These are phyloP conservation scores for Nicotiana benthamiana DNA, from an alignment of 257 asterid genomes.

Conservation along the genomic window DNA sequence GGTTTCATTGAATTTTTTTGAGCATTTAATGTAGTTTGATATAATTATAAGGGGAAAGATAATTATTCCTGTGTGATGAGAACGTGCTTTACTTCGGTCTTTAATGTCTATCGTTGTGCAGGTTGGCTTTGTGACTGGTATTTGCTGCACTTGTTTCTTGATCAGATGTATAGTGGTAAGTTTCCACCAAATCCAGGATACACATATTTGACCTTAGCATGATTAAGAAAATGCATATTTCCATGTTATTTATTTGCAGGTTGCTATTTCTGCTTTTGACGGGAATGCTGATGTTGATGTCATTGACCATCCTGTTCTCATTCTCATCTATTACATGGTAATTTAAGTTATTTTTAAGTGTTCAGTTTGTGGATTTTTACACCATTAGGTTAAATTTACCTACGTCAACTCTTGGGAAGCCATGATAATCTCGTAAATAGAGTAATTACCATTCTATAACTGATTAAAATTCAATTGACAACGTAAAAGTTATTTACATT, in stretches of 20 bases:
- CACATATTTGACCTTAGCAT: background rate
- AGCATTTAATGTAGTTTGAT: background rate
- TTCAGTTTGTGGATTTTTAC: no score
- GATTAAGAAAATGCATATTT: background rate
- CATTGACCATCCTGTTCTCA: slow-evolving; percentile 27
- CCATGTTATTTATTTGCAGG: slow-evolving; percentile 9
- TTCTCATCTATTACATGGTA: slow-evolving; percentile 30
- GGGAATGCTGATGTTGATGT: slow-evolving; percentile 22
- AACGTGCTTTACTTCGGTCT: background rate
- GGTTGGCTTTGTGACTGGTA: slow-evolving; percentile 35
- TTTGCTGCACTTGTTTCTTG: slow-evolving; percentile 39
- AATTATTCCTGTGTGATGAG: background rate
- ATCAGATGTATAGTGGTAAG: slow-evolving; percentile 37
- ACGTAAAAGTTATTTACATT: no score
- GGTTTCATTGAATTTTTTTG: background rate
- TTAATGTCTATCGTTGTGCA: slow-evolving; percentile 3
- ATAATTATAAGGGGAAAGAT: background rate
- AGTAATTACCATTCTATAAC: no score
- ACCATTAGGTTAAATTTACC: no score
- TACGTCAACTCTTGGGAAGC: no score
- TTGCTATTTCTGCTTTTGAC: slow-evolving; percentile 27
- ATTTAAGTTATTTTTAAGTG: background rate
- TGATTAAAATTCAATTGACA: no score
- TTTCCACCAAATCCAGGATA: background rate
- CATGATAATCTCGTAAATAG: no score